Evolutionary conservation across 2,329 filamentous ascomycete species (phyloP).

Genomic region (Paradendryphiella salina): DNA sequence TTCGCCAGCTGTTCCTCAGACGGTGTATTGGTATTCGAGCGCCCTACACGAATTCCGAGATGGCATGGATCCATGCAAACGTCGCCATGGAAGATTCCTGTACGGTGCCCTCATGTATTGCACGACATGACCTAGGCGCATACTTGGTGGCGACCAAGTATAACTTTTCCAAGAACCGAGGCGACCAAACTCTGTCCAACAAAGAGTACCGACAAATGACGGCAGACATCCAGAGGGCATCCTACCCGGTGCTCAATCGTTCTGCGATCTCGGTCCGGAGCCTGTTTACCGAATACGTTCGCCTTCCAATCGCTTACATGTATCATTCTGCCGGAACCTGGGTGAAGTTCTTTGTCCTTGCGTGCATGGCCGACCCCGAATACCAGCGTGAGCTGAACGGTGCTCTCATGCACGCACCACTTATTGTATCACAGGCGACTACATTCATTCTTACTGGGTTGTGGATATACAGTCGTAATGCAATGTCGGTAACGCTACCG

Average conservation of each 20-base stretch:
- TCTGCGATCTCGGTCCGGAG: conserved; percentile 31
- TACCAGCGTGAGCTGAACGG: conserved; percentile 57
- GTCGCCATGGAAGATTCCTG: conserved; percentile 48
- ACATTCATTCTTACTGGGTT: conserved; percentile 51
- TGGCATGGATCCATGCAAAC: conserved; percentile 52
- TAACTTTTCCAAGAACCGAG: conserved; percentile 38
- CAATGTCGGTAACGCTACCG: conserved; percentile 52
- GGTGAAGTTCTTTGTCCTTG: conserved; percentile 56
- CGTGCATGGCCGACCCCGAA: conserved; percentile 57
- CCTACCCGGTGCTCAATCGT: conserved; percentile 38
- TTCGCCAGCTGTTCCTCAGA: conserved; percentile 53
- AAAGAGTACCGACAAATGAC: conserved; percentile 41
- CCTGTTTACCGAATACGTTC: conserved; percentile 34
- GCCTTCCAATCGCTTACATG: conserved; percentile 44
- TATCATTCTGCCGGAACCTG: conserved; percentile 52
- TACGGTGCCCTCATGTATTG: conserved; percentile 48
- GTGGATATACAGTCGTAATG: conserved; percentile 54
- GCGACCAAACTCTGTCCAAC: conserved; percentile 25
- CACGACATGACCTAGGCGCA: conserved; percentile 55
- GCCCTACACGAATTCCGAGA: conserved; percentile 47
- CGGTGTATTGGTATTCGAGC: conserved; percentile 52
- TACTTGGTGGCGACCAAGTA: conserved; percentile 42
- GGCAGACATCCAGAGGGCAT: conserved; percentile 39
- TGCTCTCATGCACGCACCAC: conserved; percentile 46
- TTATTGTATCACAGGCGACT: conserved; percentile 43